A percentile compares a stretch with the other conserved stretches of the same genome.
phyloP scores from a whole-genome alignment of 306 rosid species.

The Cicer pinnatifidum region DNA sequence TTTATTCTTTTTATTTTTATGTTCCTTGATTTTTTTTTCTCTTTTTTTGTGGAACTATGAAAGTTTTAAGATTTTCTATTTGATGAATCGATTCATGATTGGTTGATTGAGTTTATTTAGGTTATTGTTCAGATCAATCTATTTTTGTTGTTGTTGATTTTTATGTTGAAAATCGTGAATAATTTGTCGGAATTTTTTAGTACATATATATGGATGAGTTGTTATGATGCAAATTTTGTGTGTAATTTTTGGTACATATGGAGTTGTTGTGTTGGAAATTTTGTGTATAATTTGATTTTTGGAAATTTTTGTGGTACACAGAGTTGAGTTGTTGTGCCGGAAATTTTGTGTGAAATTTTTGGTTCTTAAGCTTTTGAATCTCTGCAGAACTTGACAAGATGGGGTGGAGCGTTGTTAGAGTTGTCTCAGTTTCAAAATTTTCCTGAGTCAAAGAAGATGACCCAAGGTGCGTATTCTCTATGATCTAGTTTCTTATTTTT shows the following conservation, averaged over 20 bases:
- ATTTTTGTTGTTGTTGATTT: neutral
- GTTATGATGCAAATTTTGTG: neutral
- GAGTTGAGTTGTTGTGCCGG: neutral
- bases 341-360: neutral
- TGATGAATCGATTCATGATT: neutral
- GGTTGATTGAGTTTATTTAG: neutral
- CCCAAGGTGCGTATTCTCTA: constrained; percentile 54
- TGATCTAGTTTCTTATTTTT: neutral
- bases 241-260: neutral
- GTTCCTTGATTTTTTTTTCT: too few relatives aligned
- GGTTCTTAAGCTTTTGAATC: neutral
- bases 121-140: neutral
- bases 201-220: neutral
- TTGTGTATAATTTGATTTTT: neutral
- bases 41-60: neutral
- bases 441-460: constrained; percentile 69
- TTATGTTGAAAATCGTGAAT: neutral
- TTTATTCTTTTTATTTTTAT: neutral
- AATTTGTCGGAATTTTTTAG: neutral
- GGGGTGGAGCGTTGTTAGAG: constrained; percentile 88
- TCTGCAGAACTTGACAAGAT: constrained; percentile 81
- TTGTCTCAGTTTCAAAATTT: constrained; percentile 79
- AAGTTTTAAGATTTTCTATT: constrained; percentile 6
- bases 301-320: neutral
- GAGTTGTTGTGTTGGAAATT: neutral